Percentiles rank a stretch among this genome's conserved stretches.
phyloP scores from a whole-genome alignment of 345 rosid genomes.

The Eucalyptus globulus region DNA sequence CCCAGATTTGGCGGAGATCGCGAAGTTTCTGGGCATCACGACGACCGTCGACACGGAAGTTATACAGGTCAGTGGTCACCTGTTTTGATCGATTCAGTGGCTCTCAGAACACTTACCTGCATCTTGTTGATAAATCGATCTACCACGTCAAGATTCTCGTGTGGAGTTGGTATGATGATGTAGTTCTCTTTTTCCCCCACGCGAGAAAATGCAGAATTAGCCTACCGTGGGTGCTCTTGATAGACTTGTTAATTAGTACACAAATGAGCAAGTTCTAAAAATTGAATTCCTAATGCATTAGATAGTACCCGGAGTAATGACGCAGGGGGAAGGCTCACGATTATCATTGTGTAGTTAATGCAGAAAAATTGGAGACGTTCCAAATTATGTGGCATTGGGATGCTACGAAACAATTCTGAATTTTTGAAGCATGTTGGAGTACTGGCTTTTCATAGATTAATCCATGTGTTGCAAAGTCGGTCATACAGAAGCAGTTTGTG shows the following conservation, averaged over 20 bases:
- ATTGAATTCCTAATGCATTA: not conserved
- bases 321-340: not conserved
- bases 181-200: too few species aligned
- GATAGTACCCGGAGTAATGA: not conserved
- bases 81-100: not conserved
- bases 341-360: not conserved
- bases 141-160: not conserved
- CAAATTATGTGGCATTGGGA: not conserved
- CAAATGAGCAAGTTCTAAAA: not conserved
- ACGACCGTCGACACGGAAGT: constrained; percentile 75
- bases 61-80: constrained; percentile 43
- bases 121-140: not conserved
- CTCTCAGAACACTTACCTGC: not conserved
- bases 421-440: not conserved
- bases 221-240: not conserved
- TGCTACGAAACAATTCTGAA: not conserved
- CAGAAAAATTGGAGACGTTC: not conserved
- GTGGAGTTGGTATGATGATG: not conserved
- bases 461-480: not conserved
- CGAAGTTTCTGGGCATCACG: constrained; percentile 87
- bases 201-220: not conserved
- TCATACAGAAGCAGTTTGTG: not conserved
- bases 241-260: not conserved
- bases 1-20: constrained; percentile 89
- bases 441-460: not conserved